Base-by-base conservation (phyloP, 306 rosid genomes). In the Nissolia schottii region DNA sequence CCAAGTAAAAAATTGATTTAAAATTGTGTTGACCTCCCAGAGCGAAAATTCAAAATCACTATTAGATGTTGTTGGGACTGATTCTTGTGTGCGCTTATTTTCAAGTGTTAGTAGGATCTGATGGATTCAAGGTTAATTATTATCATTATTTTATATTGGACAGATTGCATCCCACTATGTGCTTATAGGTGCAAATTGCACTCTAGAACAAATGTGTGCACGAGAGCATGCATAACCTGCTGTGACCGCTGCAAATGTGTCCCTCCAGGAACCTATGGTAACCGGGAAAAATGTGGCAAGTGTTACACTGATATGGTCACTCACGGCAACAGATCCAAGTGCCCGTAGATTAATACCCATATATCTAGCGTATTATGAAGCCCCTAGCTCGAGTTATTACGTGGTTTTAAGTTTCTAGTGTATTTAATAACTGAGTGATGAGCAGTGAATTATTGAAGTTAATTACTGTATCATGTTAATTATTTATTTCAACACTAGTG, bases 251-350 rank as follows among this genome's bases (percentile, higher is more conserved):
- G 98, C 97, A 86, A 62, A 71, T 93, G 98, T 63, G 97, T 93
- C 1, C 98, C 98, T 0, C 98, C 98, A 7, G 98, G 98, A 50
- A 89, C 98, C 13, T 93, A 23, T 4, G 98, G 98, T 3, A 93
- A 90, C 86, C 58, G 84, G 11, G 94, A 89, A 77, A 83, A 71
- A 13, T 93, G 98, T 62, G 98, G 98, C 77, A 91, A 85, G 40
- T 93, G 98, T 75, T 93, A 91, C 87, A 87, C 97, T 58, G 87
- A 79, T 0, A 89, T 90, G 97, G 20, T 77, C 37, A 93, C 97
- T 68, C 98, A 79, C 2, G 89, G 94, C 74, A 76, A 82, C 79
- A 74, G 46, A 81, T 0, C 0, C 77, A 91, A 93, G 80, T 93
- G 97, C 76, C 98, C 98, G 53, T 93, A 67, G 71, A 71, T n/a